Base-by-base conservation (phyloP, 2,329 filamentous ascomycete genomes). In the Aspergillus ustus region DNA sequence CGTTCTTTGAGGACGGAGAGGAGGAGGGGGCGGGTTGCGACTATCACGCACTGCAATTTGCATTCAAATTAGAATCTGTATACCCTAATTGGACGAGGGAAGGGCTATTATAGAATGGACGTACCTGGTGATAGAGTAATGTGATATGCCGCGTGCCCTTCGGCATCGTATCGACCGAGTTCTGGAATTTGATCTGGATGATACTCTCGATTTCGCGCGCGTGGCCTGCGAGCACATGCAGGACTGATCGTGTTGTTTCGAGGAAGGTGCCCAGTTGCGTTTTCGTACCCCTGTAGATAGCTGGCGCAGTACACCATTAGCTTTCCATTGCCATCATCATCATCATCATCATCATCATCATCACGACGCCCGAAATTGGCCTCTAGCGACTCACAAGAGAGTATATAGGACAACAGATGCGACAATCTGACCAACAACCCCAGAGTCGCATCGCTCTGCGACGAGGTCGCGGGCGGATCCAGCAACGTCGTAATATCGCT, bases 171-270 rank as follows among this genome's bases (percentile, higher is more conserved):
- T 76, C 74, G 0, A 78, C 69, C 0, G 75, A 75, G 31, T 70
- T 77, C n/a, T 69, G 66, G 7, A 75, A 73, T n/a, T 75, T 75
- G 1, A 68, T 52, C 1, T 70, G 63, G 9, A 80, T 72, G 1
- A 78, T 78, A 0, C 63, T 69, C 19, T 79, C 77, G 2, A 80
- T 74, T 2, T 80, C 78, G 44, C 78, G 72, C 0, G 77, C 78
- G 25, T 80, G 74, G 0, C 72, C 70, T 0, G 76, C 76, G 17
- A 80, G 56, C 0, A 74, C 77, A 0, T 78, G 75, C 0, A 80
- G 57, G 1, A 79, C 77, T 0, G 73, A 69, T 9, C 71, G 65
- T 0, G 75, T 80, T n/a, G 65, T 70, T 11, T 79, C 76, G 0
- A 80, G 69, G 45, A 80, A 80, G 0, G 68, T 65, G 0, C 63